Base-by-base conservation (phyloP, 352 stramenopile genomes). In the Vaucheria bursata region DNA sequence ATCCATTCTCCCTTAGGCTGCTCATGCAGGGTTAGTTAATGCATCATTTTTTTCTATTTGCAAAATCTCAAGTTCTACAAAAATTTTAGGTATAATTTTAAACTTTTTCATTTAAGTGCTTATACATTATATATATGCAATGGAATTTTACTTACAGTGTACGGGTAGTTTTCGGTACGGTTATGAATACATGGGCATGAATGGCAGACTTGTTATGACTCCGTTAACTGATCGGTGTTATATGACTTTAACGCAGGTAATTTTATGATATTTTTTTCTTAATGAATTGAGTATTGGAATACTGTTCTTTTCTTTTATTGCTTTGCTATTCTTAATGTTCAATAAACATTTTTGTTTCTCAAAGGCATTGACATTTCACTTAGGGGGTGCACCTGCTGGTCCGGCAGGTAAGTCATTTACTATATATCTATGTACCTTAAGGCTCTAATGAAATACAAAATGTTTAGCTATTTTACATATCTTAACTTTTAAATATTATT, bases 171-270 rank as follows among this genome's bases (percentile, higher is more conserved):
- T 96, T 73, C 89, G 90, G 40, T 96, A 96, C 70, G 91, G 91
- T 38, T 96, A 95, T 85, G 91, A 96, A 88, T 96, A 95, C 84
- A 94, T 96, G 90, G 91, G 91, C 0, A 82, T 95, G 0, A 96
- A 95, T 50, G 91, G 91, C 0, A 87, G 91, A 1, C 85, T 96
- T 0, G 91, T 96, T 39, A 96, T 96, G 85, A 96, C 91, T 8
- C 91, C 91, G 18, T 85, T 96, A 0, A 96, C 91, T 0, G 91
- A 96, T 86, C 89, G 91, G 7, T 96, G 91, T 84, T 96, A 95
- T 82, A 96, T 96, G 91, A 96, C 91, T 31, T 85, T 96, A 1
- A 95, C 91, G 0, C 91, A 96, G 65, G 65, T 72, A 40, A 31
- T 31, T 25, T 59, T 59, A 18, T 59, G 45, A 18, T 25, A 59